Evolutionary conservation across 176 grass and related monocot genomes (phyloP).

Genomic region (Luzula sylvatica): DNA sequence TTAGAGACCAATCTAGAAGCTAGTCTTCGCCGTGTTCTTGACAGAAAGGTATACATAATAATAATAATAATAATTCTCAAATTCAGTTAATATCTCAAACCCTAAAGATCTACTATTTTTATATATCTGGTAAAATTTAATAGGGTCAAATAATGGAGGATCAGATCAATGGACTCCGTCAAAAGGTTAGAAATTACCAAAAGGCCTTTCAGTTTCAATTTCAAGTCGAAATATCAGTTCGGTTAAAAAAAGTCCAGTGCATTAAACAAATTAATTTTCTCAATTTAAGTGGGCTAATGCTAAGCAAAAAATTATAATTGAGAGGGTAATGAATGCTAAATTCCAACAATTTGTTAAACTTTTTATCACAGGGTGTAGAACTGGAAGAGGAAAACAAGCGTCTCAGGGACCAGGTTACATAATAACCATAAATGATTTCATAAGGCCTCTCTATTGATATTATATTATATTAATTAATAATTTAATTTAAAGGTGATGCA

Average conservation of each 20-base stretch:
- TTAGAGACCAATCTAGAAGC: constrained; percentile 82
- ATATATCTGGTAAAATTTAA: constrained; percentile 8
- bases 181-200: constrained; percentile 52
- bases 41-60: constrained; percentile 48
- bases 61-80: no score
- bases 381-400: constrained; percentile 72
- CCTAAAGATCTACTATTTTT: constrained; percentile 10
- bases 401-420: constrained; percentile 55
- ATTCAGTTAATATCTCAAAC: neutral
- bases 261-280: neutral
- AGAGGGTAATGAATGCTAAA: no score
- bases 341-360: constrained; percentile 11
- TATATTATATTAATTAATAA: neutral
- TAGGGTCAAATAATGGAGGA: constrained; percentile 76
- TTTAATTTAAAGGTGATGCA: constrained; percentile 40
- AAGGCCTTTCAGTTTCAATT: no score
- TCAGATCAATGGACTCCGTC: constrained; percentile 61
- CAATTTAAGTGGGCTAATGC: neutral
- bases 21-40: constrained; percentile 54
- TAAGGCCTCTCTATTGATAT: constrained; percentile 1
- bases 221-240: no score
- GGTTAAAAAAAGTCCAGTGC: neutral
- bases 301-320: neutral
- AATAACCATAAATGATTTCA: constrained; percentile 7
- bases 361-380: constrained; percentile 34